Base-by-base conservation (phyloP, 805 yeast genomes). In the Wickerhamomyces bisporus region DNA sequence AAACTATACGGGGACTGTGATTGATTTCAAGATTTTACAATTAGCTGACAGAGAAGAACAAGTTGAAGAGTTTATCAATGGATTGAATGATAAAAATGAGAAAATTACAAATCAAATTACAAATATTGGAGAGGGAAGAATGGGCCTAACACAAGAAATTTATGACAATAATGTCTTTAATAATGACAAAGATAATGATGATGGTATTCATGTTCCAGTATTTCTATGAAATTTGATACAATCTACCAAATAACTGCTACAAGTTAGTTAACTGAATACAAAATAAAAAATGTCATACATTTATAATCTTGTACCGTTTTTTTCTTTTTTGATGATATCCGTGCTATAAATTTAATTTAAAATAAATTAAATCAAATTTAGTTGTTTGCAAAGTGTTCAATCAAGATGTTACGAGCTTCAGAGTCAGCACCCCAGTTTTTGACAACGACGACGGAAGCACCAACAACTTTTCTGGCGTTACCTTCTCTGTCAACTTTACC, bases 371-470 rank as follows among this genome's bases (percentile, higher is more conserved):
- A n/a, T n/a, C n/a, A n/a, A n/a, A 66, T 60, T 74, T 83, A 80
- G 68, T 84, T 84, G 70, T 84, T 85, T 62, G 94, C 81, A 75
- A 91, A 87, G 81, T 87, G 89, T 74, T 88, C 94, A 72, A 93
- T 80, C 70, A 93, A 81, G 74, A 86, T 83, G 78, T 80, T 76
- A 78, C 97, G 87, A 78, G 91, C 98, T 66, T 81, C 91, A 62
- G 98, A 84, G 75, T 88, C 96, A 68, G 87, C 95, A 87, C 99
- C 99, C 98, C 98, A 93, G 95, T 88, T 83, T 82, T 86, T 89
- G 81, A 93, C 86, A 63, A 93, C 98, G 68, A 91, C 97, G 75
- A 95, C 91, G 62, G 98, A 89, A 74, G 96, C 95, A 77, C 98
- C 98, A 70, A 93, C 98, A 64, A 93, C 98, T 87, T 93, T 93